Percentiles rank a stretch among this genome's conserved stretches.
phyloP scores from a whole-genome alignment of 106 monocot genomes.

The Gastrodia elata region DNA sequence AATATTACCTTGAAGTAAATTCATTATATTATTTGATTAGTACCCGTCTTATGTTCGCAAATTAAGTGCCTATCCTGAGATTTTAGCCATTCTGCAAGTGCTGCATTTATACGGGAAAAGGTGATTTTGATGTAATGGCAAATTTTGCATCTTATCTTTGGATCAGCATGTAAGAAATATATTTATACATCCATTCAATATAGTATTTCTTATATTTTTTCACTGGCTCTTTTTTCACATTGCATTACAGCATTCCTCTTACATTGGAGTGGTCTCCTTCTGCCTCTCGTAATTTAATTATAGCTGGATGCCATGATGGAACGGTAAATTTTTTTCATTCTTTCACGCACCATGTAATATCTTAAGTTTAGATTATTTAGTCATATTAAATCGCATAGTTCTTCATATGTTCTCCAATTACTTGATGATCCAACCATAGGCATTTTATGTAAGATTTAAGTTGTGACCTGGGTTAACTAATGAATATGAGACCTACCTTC shows the following conservation, averaged over 20 bases:
- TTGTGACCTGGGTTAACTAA: too few species aligned
- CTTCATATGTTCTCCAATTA: too few species aligned
- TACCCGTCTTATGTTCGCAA: background rate
- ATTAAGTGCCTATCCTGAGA: too few species aligned
- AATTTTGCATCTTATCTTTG: background rate
- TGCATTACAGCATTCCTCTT: conserved; percentile 64
- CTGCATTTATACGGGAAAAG: background rate
- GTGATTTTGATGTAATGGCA: background rate
- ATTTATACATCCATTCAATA: background rate
- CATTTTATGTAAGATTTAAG: too few species aligned
- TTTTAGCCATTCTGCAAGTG: background rate
- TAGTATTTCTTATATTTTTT: background rate
- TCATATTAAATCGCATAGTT: too few species aligned
- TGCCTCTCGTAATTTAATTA: conserved; percentile 48
- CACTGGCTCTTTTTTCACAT: background rate
- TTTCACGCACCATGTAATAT: background rate
- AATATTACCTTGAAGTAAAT: background rate
- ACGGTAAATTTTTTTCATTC: conserved; percentile 30
- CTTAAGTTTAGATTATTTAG: background rate
- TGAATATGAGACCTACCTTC: too few species aligned
- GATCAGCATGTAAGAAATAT: background rate
- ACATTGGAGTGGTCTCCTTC: conserved; percentile 72
- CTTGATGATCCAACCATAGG: too few species aligned
- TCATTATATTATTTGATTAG: background rate
- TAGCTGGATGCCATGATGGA: conserved; percentile 87